Evolutionary conservation across 225 moss, liverwort and hornwort species (phyloP).

Genomic region (Polytrichum formosum): DNA sequence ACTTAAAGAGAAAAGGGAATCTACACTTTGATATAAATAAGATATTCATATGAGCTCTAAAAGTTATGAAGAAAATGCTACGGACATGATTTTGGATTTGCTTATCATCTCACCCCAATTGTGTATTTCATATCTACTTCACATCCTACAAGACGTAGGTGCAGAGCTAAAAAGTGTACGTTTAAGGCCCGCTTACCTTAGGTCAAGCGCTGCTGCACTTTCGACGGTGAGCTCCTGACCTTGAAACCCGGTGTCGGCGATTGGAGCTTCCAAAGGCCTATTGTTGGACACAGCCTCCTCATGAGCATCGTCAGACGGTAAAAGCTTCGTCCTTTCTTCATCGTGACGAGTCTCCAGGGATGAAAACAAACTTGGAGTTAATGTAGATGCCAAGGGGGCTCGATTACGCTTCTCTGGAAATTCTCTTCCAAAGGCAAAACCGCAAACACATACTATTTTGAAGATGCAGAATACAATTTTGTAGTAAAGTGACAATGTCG

Average conservation of each 20-base stretch:
- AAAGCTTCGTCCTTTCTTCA: slow-evolving; percentile 8
- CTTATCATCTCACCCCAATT: too few species aligned
- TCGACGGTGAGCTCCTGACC: slow-evolving; percentile 33
- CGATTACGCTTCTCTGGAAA: slow-evolving; percentile 41
- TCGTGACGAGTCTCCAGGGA: slow-evolving; percentile 16
- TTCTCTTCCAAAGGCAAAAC: slow-evolving; percentile 49
- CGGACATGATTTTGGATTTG: too few species aligned
- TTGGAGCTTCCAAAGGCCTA: neutral
- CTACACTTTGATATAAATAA: too few species aligned
- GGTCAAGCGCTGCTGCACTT: slow-evolving; percentile 27
- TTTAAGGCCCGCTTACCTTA: slow-evolving; percentile 36
- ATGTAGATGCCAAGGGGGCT: slow-evolving; percentile 21
- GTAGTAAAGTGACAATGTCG: slow-evolving; percentile 34
- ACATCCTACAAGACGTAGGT: too few species aligned
- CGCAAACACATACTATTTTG: slow-evolving; percentile 51
- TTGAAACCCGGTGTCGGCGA: neutral
- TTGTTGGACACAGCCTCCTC: slow-evolving; percentile 2
- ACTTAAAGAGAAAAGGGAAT: too few species aligned
- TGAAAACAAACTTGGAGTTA: slow-evolving; percentile 30
- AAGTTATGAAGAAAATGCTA: too few species aligned
- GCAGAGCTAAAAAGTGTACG: too few species aligned
- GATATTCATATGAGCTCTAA: too few species aligned
- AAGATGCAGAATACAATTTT: slow-evolving; percentile 46
- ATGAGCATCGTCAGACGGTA: slow-evolving; percentile 5
- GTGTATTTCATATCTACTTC: too few species aligned